Evolutionary conservation across 2,329 filamentous ascomycete species (phyloP).

Genomic region (Rosellinia necatrix): DNA sequence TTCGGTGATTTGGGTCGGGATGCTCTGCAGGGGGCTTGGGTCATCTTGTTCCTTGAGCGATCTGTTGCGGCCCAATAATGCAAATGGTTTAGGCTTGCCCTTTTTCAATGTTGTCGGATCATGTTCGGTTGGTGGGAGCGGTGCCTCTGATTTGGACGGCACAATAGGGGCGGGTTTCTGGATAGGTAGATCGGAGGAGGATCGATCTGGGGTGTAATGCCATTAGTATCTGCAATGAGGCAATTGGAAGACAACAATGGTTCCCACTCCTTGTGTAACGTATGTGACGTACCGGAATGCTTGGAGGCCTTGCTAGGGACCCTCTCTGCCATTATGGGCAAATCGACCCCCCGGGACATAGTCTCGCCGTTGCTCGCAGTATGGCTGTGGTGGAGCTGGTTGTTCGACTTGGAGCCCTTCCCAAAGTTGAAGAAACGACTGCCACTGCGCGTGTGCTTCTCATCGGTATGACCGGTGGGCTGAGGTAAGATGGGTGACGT

Average conservation of each 20-base stretch:
- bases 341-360: conserved; percentile 39
- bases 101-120: conserved; percentile 50
- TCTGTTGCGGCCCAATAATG: conserved; percentile 55
- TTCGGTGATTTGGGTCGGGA: conserved; percentile 41
- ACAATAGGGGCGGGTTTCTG: conserved; percentile 48
- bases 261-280: conserved; percentile 15
- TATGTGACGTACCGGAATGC: conserved; percentile 39
- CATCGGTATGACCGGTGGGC: conserved; percentile 25
- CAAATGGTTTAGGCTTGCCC: conserved; percentile 60
- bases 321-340: conserved; percentile 37
- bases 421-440: conserved; percentile 43
- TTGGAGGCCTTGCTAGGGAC: conserved; percentile 39
- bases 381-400: conserved; percentile 35
- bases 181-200: conserved; percentile 42
- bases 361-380: conserved; percentile 33
- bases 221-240: conserved; percentile 31
- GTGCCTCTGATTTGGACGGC: conserved; percentile 57
- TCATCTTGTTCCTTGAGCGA: conserved; percentile 54
- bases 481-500: conserved; percentile 27
- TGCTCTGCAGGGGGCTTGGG: conserved; percentile 44
- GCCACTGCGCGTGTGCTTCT: conserved; percentile 40
- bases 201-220: conserved; percentile 34
- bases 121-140: conserved; percentile 55
- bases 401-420: conserved; percentile 34
- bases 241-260: conserved; percentile 9